Base-by-base conservation (phyloP, 768 basidiomycete species). In the Pisolithus sp. region DNA sequence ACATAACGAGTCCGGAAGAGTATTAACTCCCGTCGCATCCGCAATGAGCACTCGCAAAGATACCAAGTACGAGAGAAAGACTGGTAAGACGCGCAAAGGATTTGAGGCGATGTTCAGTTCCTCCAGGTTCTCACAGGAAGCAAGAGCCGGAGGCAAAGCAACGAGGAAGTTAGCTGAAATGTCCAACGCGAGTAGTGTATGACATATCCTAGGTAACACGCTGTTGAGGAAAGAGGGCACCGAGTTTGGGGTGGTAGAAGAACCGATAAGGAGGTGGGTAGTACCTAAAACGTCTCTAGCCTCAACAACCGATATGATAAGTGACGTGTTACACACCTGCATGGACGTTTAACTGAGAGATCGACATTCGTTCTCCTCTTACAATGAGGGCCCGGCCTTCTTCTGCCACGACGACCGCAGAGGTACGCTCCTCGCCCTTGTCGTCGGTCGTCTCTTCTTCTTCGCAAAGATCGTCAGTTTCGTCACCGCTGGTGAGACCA, bases 51-150 rank as follows among this genome's bases (percentile, higher is more conserved):
- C 88, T 34, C 88, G 83, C 46, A 98, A 79, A 56, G 83, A 82
- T 6, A 73, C 68, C 26, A 97, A 76, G 52, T 86, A 77, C 24
- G 85, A 80, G 44, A 97, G 76, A 69, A 94, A 97, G 24, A 83
- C 76, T 15, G 96, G 96, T n/a, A 98, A 77, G n/a, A 85, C 85
- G 42, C 89, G 83, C 24, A 98, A 76, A 7, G 90, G 89, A 66
- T 99, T 99, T 47, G 83, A 86, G 10, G 89, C 89, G 49, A 98
- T 78, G 64, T 97, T 95, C 42, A 99, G 78, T 68, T 99, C 96
- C 67, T 97, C 93, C 34, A 99, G 80, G 60, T 75, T 79, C 55
- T 76, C 73, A 64, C 94, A 96, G 13, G 81, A 71, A n/a, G 83
- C 82, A 42, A 99, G 79, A 17, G 85, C 80, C 18, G 86, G 84